A percentile compares a stretch with the other conserved stretches of the same genome.
These are phyloP conservation scores for Herpetomonas samuelpessoai DNA, from an alignment of 208 protist species.

Conservation along the genomic window DNA sequence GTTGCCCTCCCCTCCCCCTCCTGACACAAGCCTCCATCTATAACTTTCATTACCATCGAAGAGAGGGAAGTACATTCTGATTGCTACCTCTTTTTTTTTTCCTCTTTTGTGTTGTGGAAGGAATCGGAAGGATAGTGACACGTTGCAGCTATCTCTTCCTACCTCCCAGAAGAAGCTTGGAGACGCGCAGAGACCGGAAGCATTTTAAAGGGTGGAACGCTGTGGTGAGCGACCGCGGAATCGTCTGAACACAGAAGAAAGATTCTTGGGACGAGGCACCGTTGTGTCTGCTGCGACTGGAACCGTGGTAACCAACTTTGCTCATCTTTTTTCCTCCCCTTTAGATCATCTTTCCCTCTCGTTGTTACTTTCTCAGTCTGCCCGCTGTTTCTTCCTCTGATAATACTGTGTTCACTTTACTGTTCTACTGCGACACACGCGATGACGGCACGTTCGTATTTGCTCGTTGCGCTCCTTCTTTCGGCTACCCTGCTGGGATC, in stretches of 20 bases:
- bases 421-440: slow-evolving; percentile 1
- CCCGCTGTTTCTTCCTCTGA: slow-evolving; percentile 2
- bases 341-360: neutral
- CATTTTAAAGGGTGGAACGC: too few relatives aligned
- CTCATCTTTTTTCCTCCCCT: slow-evolving; percentile 7
- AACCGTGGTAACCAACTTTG: neutral
- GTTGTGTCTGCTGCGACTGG: neutral
- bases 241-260: too few relatives aligned
- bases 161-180: too few relatives aligned
- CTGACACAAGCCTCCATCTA: too few relatives aligned
- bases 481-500: neutral
- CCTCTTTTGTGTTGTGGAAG: neutral
- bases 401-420: neutral
- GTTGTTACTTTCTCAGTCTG: slow-evolving; percentile 8
- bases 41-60: too few relatives aligned
- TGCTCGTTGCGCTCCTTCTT: neutral
- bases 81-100: too few relatives aligned
- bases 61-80: too few relatives aligned
- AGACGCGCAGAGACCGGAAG: neutral
- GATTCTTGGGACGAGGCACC: neutral
- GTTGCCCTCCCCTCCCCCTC: too few relatives aligned
- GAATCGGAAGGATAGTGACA: neutral
- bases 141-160: too few relatives aligned
- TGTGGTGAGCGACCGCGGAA: too few relatives aligned
- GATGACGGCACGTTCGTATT: neutral